These are phyloP conservation scores for Onygenales sp. DNA, from an alignment of 2,329 filamentous ascomycete species.

Conservation along the genomic window DNA sequence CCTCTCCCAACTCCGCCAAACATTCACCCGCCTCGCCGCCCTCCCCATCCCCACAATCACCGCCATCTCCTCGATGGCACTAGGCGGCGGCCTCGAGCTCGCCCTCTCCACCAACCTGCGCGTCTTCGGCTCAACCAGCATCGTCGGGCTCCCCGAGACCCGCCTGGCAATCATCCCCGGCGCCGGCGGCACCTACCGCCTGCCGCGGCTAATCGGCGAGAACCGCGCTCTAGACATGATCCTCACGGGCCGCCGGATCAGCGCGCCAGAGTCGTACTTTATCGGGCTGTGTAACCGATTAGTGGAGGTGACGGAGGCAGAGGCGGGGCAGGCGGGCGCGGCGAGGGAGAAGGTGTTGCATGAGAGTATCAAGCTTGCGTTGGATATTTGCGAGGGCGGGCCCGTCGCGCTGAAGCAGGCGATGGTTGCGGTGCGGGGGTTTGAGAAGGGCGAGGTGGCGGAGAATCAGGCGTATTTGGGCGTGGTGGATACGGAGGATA, in stretches of 20 bases:
- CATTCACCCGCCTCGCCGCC: conserved; percentile 61
- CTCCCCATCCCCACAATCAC: conserved; percentile 86
- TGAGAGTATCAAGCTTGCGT: conserved; percentile 68
- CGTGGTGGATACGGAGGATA: conserved; percentile 75
- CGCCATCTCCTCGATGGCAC: conserved; percentile 73
- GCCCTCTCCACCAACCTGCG: conserved; percentile 84
- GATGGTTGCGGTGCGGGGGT: conserved; percentile 66
- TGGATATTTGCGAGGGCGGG: conserved; percentile 81
- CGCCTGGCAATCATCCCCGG: conserved; percentile 89
- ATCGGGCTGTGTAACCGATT: conserved; percentile 83
- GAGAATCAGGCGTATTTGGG: conserved; percentile 81
- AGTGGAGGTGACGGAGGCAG: conserved; percentile 61
- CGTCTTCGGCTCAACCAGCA: conserved; percentile 69
- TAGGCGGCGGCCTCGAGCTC: conserved; percentile 89
- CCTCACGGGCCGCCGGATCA: conserved; percentile 77
- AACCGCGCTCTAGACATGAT: conserved; percentile 80
- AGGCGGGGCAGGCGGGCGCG: conserved; percentile 42
- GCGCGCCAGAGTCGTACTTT: conserved; percentile 79
- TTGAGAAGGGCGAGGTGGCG: conserved; percentile 55
- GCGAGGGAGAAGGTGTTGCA: conserved; percentile 61
- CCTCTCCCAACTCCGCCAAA: conserved; percentile 63
- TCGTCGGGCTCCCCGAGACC: conserved; percentile 81
- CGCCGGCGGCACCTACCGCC: conserved; percentile 82
- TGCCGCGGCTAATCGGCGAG: conserved; percentile 71
- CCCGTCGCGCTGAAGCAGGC: conserved; percentile 74